These are phyloP conservation scores for Gliomastix tumulicola DNA, from an alignment of 2,329 filamentous ascomycete species.

Conservation along the genomic window DNA sequence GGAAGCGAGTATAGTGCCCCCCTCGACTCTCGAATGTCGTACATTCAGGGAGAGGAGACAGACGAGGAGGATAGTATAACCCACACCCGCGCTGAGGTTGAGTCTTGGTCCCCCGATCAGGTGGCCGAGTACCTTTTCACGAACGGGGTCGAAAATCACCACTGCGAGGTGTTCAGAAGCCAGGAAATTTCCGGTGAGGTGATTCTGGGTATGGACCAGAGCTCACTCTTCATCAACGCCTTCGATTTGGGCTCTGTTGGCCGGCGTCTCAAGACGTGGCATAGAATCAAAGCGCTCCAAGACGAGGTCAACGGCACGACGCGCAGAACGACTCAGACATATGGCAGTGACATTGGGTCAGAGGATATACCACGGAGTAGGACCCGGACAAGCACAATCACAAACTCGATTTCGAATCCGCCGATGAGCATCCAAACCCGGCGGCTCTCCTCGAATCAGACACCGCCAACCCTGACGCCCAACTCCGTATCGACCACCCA, in stretches of 20 bases:
- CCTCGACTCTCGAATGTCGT: constrained; percentile 70
- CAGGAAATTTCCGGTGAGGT: constrained; percentile 96
- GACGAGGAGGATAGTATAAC: constrained; percentile 80
- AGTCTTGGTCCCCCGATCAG: constrained; percentile 69
- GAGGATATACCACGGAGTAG: constrained; percentile 43
- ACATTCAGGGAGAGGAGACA: constrained; percentile 90
- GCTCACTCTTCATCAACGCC: constrained; percentile 89
- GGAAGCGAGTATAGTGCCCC: constrained; percentile 86
- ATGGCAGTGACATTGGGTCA: constrained; percentile 51
- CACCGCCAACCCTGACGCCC: constrained; percentile 34
- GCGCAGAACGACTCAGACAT: constrained; percentile 47
- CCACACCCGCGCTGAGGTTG: constrained; percentile 67
- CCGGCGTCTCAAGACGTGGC: constrained; percentile 86
- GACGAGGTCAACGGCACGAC: constrained; percentile 66
- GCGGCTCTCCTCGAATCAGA: constrained; percentile 42
- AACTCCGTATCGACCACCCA: constrained; percentile 28
- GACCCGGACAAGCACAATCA: constrained; percentile 53
- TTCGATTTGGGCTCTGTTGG: constrained; percentile 92
- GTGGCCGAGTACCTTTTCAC: constrained; percentile 88
- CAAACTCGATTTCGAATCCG: constrained; percentile 36
- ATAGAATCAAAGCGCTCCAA: constrained; percentile 88
- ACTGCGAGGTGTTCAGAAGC: constrained; percentile 90
- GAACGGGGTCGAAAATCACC: constrained; percentile 75
- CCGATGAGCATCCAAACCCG: constrained; percentile 38
- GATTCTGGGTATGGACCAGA: constrained; percentile 88